phyloP scores from a whole-genome alignment of 805 yeast species.

The Candida golubevii region DNA sequence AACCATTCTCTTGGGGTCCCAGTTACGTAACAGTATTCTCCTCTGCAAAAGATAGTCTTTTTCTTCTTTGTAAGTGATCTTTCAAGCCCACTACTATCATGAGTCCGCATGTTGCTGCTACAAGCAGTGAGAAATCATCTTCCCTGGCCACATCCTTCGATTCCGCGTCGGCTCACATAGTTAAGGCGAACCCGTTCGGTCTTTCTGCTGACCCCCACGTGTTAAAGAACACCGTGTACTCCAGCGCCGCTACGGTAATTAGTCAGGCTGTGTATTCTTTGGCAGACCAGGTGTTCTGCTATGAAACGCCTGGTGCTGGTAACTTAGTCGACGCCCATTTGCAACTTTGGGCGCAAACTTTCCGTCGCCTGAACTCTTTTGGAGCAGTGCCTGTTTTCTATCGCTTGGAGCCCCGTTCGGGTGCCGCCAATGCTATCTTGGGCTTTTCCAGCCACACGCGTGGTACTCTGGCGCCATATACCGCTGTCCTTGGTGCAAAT shows the following conservation, averaged over 20 bases:
- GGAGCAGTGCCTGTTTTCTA: constrained; percentile 60
- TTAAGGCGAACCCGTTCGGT: constrained; percentile 50
- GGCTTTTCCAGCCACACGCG: constrained; percentile 49
- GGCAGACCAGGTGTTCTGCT: constrained; percentile 58
- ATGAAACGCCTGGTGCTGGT: constrained; percentile 53
- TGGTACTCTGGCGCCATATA: constrained; percentile 27
- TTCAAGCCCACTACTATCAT: neutral
- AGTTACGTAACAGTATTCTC: neutral
- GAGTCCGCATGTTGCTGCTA: constrained; percentile 11
- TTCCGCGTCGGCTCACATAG: constrained; percentile 8
- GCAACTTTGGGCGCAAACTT: constrained; percentile 53
- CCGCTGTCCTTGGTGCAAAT: constrained; percentile 59
- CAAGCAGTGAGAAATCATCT: neutral
- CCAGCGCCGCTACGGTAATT: constrained; percentile 52
- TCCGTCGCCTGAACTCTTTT: constrained; percentile 45
- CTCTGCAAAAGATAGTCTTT: neutral
- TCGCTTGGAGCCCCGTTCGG: constrained; percentile 69
- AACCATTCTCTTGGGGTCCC: neutral
- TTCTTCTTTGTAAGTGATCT: no score
- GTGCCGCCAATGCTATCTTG: constrained; percentile 74
- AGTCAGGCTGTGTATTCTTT: constrained; percentile 51
- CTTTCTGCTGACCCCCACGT: constrained; percentile 52
- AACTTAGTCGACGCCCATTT: constrained; percentile 58
- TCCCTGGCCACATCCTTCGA: neutral
- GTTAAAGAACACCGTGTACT: constrained; percentile 45